Evolutionary conservation across 805 yeast species (phyloP).

Genomic region (Yarrowia keelungensis): DNA sequence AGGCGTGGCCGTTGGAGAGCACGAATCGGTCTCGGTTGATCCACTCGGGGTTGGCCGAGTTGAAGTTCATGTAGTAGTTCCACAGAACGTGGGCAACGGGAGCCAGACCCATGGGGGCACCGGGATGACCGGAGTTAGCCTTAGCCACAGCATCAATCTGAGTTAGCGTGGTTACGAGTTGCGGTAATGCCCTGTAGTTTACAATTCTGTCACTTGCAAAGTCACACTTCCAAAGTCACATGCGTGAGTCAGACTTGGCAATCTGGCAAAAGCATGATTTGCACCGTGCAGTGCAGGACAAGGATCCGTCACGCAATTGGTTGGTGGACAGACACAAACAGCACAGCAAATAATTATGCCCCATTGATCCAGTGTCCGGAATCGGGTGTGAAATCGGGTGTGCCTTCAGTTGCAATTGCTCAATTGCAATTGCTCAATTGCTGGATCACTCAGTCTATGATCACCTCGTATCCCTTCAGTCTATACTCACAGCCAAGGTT

Average conservation of each 20-base stretch:
- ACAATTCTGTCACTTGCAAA: no score
- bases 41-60: slow-evolving; percentile 93
- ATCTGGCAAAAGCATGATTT: not conserved
- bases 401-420: no score
- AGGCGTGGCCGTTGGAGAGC: slow-evolving; percentile 95
- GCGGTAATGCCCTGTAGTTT: no score
- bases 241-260: slow-evolving; percentile 13
- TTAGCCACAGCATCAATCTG: slow-evolving; percentile 79
- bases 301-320: not conserved
- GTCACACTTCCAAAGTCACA: slow-evolving; percentile 10
- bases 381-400: no score
- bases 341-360: no score
- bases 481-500: slow-evolving; percentile 65
- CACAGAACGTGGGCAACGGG: slow-evolving; percentile 91
- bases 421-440: not conserved
- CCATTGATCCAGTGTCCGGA: no score
- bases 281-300: slow-evolving; percentile 10
- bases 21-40: slow-evolving; percentile 95
- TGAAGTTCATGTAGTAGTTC: slow-evolving; percentile 76
- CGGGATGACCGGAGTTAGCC: slow-evolving; percentile 98
- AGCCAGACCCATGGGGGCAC: slow-evolving; percentile 98
- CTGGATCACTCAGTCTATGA: not conserved
- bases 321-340: not conserved
- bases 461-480: no score
- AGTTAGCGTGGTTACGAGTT: not conserved